Evolutionary conservation across 2,329 filamentous ascomycete species (phyloP), one percentile per base, ranked within the genome.

Genomic region (Didymosphaeria variabile): DNA sequence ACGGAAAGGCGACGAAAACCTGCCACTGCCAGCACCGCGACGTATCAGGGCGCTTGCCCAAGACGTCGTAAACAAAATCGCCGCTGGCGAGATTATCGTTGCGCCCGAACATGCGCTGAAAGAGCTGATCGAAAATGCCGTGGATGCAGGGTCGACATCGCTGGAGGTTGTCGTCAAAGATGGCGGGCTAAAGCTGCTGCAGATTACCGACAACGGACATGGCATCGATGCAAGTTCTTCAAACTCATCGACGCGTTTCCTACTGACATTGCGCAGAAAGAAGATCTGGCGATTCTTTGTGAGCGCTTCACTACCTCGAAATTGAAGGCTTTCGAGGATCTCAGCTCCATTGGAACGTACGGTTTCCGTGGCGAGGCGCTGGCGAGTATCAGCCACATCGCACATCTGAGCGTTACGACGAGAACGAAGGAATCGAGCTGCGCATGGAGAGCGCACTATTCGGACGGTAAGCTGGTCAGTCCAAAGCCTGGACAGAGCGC

Each of bases 241-340:
- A 56, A 17, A 42, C 29, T 21, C n/a, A 45, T 19, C 3, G 13
- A 19, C 21, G 4, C 32, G 12, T 19, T 12, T 50, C 10, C 50
- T 57, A 49, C 64, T 70, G 45, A 76, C 55, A 2, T 19, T 7
- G 7, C 9, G 15, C 58, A 97, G 92, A 93, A 91, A 85, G 93
- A 97, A 66, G 95, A 99, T 77, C 77, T 99, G 62, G 85, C 91
- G 1, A 97, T 99, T 60, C 84, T 99, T 4, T 99, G 95, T 74
- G 93, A 98, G 77, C 89, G 95, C 54, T 97, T 97, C 76, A 99
- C 95, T 10, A 99, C 95, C 0, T 98, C 94, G 13, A 99, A 99
- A 77, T 85, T 99, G 60, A 93, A 95, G 69, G 87, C 88, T 5
- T 99, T 99, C 68, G 94, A 98, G 77, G 95, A 99, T 76, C 83